phyloP scores from a whole-genome alignment of 805 yeast species.

The Saturnispora hagleri region DNA sequence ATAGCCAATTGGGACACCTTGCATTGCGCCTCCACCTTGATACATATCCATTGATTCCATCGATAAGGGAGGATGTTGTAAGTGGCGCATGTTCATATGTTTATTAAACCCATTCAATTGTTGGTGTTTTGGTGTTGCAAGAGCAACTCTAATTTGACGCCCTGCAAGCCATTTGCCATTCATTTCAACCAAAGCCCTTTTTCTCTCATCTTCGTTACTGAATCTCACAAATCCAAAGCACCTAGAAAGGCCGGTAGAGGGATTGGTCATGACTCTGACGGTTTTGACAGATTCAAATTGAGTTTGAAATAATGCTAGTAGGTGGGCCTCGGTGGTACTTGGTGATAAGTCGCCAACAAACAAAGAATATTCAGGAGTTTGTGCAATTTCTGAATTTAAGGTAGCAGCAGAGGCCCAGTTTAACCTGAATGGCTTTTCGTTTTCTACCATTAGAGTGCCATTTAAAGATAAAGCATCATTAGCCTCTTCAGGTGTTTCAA shows the following conservation, averaged over 20 bases:
- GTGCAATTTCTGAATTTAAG: slow-evolving; percentile 57
- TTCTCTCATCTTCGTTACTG: slow-evolving; percentile 59
- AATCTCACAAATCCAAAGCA: slow-evolving; percentile 79
- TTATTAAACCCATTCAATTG: slow-evolving; percentile 13
- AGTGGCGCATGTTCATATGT: neutral
- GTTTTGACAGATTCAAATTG: slow-evolving; percentile 61
- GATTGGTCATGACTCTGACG: slow-evolving; percentile 81
- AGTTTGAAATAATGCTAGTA: slow-evolving; percentile 61
- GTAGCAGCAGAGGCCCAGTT: slow-evolving; percentile 87
- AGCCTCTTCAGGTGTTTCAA: slow-evolving; percentile 59
- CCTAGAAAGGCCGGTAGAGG: slow-evolving; percentile 65
- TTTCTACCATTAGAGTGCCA: slow-evolving; percentile 55
- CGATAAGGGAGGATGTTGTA: slow-evolving; percentile 4
- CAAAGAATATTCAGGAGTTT: slow-evolving; percentile 65
- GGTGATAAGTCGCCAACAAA: slow-evolving; percentile 82
- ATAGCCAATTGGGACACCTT: slow-evolving; percentile 21
- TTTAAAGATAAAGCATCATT: slow-evolving; percentile 58
- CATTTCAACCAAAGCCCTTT: slow-evolving; percentile 62
- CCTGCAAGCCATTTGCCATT: slow-evolving; percentile 77
- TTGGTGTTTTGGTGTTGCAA: slow-evolving; percentile 64
- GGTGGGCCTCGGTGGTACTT: slow-evolving; percentile 70
- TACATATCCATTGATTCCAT: slow-evolving; percentile 8
- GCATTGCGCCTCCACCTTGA: slow-evolving; percentile 14
- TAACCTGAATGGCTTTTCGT: slow-evolving; percentile 55
- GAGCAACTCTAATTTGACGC: slow-evolving; percentile 64